Evolutionary conservation across 305 asterid species (phyloP).

Genomic region (Petunia hybrid): DNA sequence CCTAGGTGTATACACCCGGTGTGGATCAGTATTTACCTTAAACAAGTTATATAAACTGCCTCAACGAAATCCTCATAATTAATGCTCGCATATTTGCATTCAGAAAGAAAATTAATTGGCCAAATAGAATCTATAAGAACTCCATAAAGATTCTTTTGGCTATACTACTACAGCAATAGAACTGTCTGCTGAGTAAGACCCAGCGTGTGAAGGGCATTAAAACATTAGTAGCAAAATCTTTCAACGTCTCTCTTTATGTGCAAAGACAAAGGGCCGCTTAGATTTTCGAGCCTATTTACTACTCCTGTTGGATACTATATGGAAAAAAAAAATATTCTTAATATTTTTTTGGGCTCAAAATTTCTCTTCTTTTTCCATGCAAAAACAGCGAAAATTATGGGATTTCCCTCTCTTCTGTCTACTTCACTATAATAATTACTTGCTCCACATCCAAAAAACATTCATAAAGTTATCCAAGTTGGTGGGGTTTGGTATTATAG

Average conservation of each 20-base stretch:
- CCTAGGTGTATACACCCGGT: too few species aligned
- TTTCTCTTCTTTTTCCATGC: constrained; percentile 28
- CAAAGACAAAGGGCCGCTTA: constrained; percentile 31
- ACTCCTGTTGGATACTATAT: neutral
- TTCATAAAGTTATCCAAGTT: constrained; percentile 22
- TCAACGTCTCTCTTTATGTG: constrained; percentile 46
- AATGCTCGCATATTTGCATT: neutral
- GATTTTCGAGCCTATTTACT: constrained; percentile 38
- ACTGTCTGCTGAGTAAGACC: constrained; percentile 20
- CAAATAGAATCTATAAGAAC: constrained; percentile 14
- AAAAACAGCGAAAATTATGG: constrained; percentile 31
- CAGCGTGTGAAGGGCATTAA: constrained; percentile 31
- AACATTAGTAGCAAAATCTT: neutral
- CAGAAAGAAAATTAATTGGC: constrained; percentile 4
- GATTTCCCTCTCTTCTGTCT: constrained; percentile 29
- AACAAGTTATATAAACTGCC: neutral
- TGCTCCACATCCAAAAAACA: constrained; percentile 2
- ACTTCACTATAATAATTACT: neutral
- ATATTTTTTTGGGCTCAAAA: constrained; percentile 18
- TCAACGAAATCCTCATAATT: neutral
- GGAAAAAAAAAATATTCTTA: neutral
- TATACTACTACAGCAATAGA: neutral
- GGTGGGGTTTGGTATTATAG: neutral
- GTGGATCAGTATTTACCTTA: neutral
- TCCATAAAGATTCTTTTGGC: constrained; percentile 14